These are phyloP conservation scores for Vigna unguiculata DNA, from an alignment of 306 rosid genomes.

Conservation along the genomic window DNA sequence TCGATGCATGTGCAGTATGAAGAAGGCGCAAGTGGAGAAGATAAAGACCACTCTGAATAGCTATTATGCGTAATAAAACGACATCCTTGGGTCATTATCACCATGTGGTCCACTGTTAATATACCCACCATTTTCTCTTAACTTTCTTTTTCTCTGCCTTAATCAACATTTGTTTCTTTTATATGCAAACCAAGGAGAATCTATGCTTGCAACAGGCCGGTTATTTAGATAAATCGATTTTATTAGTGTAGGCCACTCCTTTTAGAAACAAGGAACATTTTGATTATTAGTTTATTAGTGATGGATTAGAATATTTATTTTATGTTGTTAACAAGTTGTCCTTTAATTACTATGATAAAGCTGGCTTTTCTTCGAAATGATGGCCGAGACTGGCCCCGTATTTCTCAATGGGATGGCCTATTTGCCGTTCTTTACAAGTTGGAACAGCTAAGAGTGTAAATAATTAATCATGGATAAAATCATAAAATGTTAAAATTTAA, in stretches of 20 bases:
- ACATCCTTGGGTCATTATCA: slow-evolving; percentile 53
- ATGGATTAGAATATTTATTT: slow-evolving; percentile 36
- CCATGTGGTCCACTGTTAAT: slow-evolving; percentile 55
- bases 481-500: no score
- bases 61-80: slow-evolving; percentile 46
- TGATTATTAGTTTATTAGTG: slow-evolving; percentile 13
- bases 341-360: slow-evolving; percentile 27
- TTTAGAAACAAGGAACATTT: slow-evolving; percentile 49
- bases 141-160: slow-evolving; percentile 28
- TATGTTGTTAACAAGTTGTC: slow-evolving; percentile 44
- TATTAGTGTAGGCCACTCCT: slow-evolving; percentile 44
- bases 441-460: slow-evolving; percentile 24
- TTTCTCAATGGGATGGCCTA: slow-evolving; percentile 25
- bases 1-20: slow-evolving; percentile 28
- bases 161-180: slow-evolving; percentile 41
- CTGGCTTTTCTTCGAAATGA: slow-evolving; percentile 50
- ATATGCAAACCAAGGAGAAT: slow-evolving; percentile 48
- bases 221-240: slow-evolving; percentile 37
- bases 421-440: slow-evolving; percentile 45
- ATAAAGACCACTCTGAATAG: slow-evolving; percentile 33
- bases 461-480: background rate
- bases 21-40: slow-evolving; percentile 43
- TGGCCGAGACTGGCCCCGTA: slow-evolving; percentile 42
- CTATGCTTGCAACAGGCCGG: slow-evolving; percentile 47
- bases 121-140: slow-evolving; percentile 37